These are phyloP conservation scores for Blastobotrys buckinghamii DNA, from an alignment of 1,139 yeast species.

Conservation along the genomic window DNA sequence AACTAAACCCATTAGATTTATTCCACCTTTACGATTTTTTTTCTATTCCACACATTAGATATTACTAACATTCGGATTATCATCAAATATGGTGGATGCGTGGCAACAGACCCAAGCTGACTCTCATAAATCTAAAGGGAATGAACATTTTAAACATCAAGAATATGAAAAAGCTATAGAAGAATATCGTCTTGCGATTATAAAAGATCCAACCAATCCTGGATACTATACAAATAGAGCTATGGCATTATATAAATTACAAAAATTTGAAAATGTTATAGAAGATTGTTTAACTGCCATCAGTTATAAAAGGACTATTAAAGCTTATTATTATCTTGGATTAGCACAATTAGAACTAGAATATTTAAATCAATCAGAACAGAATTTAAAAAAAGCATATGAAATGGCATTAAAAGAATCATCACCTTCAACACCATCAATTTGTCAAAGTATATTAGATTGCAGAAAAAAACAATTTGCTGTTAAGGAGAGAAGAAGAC, in stretches of 20 bases:
- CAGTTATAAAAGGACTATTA: conserved; percentile 30
- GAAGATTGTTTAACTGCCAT: conserved; percentile 35
- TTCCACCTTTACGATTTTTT: background rate
- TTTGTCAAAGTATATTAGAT: conserved; percentile 29
- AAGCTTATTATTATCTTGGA: conserved; percentile 30
- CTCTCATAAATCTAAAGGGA: conserved; percentile 24
- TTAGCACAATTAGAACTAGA: conserved; percentile 28
- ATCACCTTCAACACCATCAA: conserved; percentile 28
- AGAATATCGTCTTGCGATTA: conserved; percentile 28
- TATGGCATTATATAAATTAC: conserved; percentile 24
- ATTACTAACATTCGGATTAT: background rate
- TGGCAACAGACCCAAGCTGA: conserved; percentile 2
- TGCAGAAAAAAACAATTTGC: conserved; percentile 29
- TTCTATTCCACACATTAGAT: background rate
- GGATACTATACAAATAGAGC: conserved; percentile 31
- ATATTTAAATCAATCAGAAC: conserved; percentile 30
- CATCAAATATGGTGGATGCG: background rate
- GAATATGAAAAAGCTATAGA: conserved; percentile 33
- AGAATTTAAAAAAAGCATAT: conserved; percentile 33
- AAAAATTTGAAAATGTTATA: conserved; percentile 23
- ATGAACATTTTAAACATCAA: conserved; percentile 34
- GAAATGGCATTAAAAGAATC: conserved; percentile 25
- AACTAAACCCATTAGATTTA: too few species aligned
- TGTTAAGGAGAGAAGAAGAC: conserved; percentile 22
- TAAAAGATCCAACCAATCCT: conserved; percentile 26